Conservation (phyloP, 257 asterid genomes). For the Fraxinus cuspidata region DNA sequence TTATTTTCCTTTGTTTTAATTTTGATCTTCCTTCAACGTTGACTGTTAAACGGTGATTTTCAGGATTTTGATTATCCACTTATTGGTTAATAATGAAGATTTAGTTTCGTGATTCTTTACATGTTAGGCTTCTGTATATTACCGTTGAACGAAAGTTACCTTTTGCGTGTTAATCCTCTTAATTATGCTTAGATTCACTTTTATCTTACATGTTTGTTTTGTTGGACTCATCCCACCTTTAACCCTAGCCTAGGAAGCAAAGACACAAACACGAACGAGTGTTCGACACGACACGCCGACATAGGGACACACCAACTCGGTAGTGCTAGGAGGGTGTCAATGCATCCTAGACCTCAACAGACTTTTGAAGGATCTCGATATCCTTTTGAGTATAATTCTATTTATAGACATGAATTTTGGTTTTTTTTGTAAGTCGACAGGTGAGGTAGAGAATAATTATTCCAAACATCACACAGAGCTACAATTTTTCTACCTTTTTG, state of each 20-base stretch:
- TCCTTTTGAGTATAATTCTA: not conserved
- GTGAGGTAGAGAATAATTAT: not conserved
- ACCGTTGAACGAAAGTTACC: not conserved
- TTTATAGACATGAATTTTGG: not conserved
- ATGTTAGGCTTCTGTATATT: not conserved
- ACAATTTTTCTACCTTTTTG: conserved; percentile 3
- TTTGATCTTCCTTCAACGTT: not conserved
- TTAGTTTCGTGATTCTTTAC: not conserved
- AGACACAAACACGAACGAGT: too few species aligned
- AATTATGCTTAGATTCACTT: not conserved
- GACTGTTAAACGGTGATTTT: not conserved
- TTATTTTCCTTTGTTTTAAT: not conserved
- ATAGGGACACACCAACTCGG: too few species aligned
- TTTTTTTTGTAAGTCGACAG: not conserved
- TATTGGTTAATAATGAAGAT: not conserved
- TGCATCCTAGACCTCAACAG: not conserved
- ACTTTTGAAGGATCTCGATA: not conserved
- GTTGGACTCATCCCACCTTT: not conserved
- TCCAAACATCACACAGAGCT: not conserved
- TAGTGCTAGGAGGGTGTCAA: too few species aligned
- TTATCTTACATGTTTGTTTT: not conserved
- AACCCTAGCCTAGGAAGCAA: not conserved
- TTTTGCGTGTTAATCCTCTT: not conserved
- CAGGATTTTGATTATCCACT: not conserved
- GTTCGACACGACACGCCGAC: too few species aligned